These are phyloP conservation scores for Brassica hybrid DNA, from an alignment of 441 rosid species.

Conservation along the genomic window DNA sequence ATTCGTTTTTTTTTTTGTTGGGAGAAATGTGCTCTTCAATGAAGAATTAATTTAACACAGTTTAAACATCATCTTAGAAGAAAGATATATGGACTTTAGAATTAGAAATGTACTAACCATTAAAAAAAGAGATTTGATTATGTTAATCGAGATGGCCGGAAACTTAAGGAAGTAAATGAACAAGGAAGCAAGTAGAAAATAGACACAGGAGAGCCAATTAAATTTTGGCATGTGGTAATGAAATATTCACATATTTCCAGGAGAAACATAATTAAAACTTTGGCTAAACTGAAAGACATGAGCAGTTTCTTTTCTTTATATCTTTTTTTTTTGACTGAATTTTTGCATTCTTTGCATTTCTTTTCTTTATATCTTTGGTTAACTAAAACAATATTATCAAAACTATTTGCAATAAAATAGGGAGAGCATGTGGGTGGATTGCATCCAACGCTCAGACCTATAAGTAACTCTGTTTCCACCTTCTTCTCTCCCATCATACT, in stretches of 20 bases:
- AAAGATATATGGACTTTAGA: neutral
- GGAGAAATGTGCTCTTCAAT: neutral
- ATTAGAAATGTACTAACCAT: neutral
- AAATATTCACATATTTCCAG: conserved; percentile 2
- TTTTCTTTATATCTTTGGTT: neutral
- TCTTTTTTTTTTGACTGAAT: too few species aligned
- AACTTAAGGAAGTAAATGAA: conserved; percentile 23
- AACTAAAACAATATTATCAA: conserved; percentile 2
- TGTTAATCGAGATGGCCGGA: conserved; percentile 35
- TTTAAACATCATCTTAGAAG: too few species aligned
- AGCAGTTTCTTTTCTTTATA: neutral
- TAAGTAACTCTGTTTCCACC: conserved; percentile 30
- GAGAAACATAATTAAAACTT: conserved; percentile 37
- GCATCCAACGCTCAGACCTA: conserved; percentile 38
- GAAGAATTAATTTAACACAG: neutral
- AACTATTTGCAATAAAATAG: conserved; percentile 30
- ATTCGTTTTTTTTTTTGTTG: neutral
- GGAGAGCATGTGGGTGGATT: conserved; percentile 39
- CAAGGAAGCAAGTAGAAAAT: neutral
- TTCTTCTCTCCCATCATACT: conserved; percentile 28
- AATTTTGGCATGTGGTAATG: conserved; percentile 12
- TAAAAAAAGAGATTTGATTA: conserved; percentile 19
- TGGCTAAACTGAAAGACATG: conserved; percentile 40
- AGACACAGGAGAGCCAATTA: conserved; percentile 18
- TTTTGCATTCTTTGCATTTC: too few species aligned